Percentiles rank a stretch among this genome's conserved stretches.
phyloP scores from a whole-genome alignment of 371 early-diverging fungal genomes.

The Rhizopus arrhizus region DNA sequence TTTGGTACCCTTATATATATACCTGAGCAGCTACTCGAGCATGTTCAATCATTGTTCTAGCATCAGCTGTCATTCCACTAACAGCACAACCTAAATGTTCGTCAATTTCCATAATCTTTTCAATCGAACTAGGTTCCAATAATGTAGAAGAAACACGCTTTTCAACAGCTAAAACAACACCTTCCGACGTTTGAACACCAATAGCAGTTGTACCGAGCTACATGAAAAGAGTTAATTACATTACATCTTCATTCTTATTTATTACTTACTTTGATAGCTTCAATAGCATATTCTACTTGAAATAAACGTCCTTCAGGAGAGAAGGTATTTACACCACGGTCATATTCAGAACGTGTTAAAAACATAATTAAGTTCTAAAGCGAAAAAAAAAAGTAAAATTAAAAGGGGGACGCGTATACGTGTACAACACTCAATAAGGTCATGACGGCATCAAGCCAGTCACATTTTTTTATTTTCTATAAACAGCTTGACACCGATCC shows the following conservation, averaged over 20 bases:
- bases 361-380: conserved; percentile 53
- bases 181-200: conserved; percentile 93
- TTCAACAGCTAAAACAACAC: conserved; percentile 95
- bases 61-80: conserved; percentile 96
- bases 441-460: conserved; percentile 7
- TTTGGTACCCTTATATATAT: conserved; percentile 6
- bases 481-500: conserved; percentile 62
- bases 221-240: background rate
- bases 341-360: conserved; percentile 90
- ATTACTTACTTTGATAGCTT: conserved; percentile 91
- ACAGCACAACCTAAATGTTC: conserved; percentile 94
- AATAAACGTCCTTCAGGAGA: conserved; percentile 98
- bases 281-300: conserved; percentile 99
- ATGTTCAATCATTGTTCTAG: conserved; percentile 96
- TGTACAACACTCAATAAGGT: background rate
- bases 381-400: too few species aligned
- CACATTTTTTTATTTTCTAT: conserved; percentile 36
- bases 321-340: conserved; percentile 98
- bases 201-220: conserved; percentile 97
- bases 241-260: too few species aligned
- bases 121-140: conserved; percentile 91
- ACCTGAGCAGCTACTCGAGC: conserved; percentile 96
- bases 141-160: conserved; percentile 93
- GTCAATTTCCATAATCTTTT: conserved; percentile 97
- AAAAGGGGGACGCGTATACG: background rate